These are phyloP conservation scores for Calocera viscosa DNA, from an alignment of 768 basidiomycete genomes.

Conservation along the genomic window DNA sequence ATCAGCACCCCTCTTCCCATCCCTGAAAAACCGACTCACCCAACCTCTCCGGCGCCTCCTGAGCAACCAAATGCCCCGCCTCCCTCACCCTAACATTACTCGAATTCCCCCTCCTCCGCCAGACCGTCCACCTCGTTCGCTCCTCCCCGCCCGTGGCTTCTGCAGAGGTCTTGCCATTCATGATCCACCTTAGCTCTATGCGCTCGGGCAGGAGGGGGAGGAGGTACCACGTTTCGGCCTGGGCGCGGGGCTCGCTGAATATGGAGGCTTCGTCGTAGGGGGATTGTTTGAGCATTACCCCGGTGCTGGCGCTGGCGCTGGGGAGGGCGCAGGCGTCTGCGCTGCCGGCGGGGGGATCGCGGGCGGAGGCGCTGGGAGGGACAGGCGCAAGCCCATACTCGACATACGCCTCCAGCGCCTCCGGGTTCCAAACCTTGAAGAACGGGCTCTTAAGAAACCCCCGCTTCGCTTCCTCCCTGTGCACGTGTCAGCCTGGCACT, in stretches of 20 bases:
- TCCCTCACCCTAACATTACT: slow-evolving; percentile 25
- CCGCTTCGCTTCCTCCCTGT: slow-evolving; percentile 48
- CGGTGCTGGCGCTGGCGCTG: not conserved
- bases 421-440: slow-evolving; percentile 59
- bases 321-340: no score
- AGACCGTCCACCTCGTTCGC: slow-evolving; percentile 20
- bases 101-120: slow-evolving; percentile 28
- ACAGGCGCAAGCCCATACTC: slow-evolving; percentile 41
- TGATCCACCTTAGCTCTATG: slow-evolving; percentile 43
- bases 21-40: not conserved
- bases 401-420: slow-evolving; percentile 47
- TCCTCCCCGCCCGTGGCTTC: slow-evolving; percentile 22
- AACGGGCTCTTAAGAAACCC: slow-evolving; percentile 45
- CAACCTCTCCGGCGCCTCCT: not conserved
- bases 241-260: slow-evolving; percentile 36
- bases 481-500: not conserved
- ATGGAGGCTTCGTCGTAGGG: slow-evolving; percentile 40
- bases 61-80: slow-evolving; percentile 25
- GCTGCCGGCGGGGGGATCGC: not conserved
- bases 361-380: not conserved
- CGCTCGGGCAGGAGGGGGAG: slow-evolving; percentile 34
- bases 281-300: not conserved
- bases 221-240: slow-evolving; percentile 29
- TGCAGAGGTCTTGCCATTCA: slow-evolving; percentile 35
- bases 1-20: not conserved